Percentiles rank a stretch among this genome's conserved stretches.
phyloP scores from a whole-genome alignment of 2,329 filamentous ascomycete genomes.

The Purpureocillium lavendulum region DNA sequence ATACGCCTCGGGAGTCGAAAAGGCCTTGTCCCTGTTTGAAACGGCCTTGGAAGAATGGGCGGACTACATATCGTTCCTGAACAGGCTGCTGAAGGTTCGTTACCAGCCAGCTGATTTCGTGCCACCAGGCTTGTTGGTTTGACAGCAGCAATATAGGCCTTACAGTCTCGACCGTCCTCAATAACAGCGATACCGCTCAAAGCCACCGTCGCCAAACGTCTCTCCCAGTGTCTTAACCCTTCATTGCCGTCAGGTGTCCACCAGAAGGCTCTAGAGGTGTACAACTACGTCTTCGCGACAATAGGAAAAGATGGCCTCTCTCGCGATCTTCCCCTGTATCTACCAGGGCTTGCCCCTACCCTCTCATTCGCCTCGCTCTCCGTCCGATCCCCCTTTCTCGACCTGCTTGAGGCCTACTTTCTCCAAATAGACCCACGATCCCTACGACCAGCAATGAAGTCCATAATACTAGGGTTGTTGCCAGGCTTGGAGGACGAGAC shows the following conservation, averaged over 20 bases:
- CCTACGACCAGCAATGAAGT: constrained; percentile 81
- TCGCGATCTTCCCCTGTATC: constrained; percentile 74
- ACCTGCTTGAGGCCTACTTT: constrained; percentile 74
- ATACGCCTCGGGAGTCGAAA: constrained; percentile 83
- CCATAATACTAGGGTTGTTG: constrained; percentile 78
- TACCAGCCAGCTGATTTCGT: neutral
- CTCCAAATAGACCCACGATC: constrained; percentile 61
- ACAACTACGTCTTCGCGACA: constrained; percentile 77
- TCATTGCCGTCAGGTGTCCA: constrained; percentile 91
- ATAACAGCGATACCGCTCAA: constrained; percentile 73
- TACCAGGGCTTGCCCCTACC: constrained; percentile 81
- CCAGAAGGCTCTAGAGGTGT: constrained; percentile 93
- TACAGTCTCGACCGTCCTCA: constrained; percentile 75
- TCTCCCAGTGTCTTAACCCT: constrained; percentile 93
- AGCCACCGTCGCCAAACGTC: constrained; percentile 73
- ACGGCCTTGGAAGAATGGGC: constrained; percentile 96
- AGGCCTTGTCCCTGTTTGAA: constrained; percentile 83
- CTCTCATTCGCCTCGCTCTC: constrained; percentile 92
- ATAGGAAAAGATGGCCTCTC: constrained; percentile 77
- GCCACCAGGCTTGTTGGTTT: neutral
- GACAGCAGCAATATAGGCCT: constrained; percentile 45
- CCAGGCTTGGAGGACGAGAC: constrained; percentile 93
- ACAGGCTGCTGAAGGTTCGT: constrained; percentile 74
- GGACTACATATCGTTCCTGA: constrained; percentile 96
- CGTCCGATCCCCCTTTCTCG: constrained; percentile 77